phyloP scores from a whole-genome alignment of 192 early-diverging fungal species.

The Linnemannia schmuckeri region DNA sequence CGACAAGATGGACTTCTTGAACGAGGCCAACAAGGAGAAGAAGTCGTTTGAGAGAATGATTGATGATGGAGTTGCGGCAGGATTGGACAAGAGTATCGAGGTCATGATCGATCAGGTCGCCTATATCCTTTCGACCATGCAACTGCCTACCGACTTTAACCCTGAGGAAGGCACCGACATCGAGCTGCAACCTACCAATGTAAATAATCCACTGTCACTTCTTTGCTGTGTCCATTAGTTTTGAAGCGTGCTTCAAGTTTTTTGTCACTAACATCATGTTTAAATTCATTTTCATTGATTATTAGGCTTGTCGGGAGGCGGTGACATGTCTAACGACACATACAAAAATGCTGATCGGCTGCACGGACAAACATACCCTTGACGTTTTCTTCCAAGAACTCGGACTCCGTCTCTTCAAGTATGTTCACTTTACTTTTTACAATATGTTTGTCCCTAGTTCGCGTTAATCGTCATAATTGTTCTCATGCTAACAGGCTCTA shows the following conservation, averaged over 20 bases:
- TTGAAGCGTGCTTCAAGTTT: not conserved
- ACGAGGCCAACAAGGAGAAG: conserved; percentile 92
- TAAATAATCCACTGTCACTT: conserved; percentile 17
- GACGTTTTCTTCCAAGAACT: conserved; percentile 94
- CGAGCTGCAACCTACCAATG: conserved; percentile 81
- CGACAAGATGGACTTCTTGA: conserved; percentile 93
- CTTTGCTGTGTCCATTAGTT: not conserved
- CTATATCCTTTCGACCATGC: conserved; percentile 82
- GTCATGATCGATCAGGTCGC: conserved; percentile 89
- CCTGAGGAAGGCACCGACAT: conserved; percentile 69
- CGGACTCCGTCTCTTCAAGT: conserved; percentile 90
- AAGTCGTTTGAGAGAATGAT: conserved; percentile 86
- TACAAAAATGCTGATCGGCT: conserved; percentile 78
- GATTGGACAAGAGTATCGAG: conserved; percentile 94
- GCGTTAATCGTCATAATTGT: no score
- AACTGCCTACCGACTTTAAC: conserved; percentile 79
- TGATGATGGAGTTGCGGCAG: conserved; percentile 92
- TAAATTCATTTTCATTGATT: not conserved
- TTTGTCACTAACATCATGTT: not conserved
- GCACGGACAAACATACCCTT: conserved; percentile 86
- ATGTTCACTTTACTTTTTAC: conserved; percentile 30
- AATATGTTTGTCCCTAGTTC: not conserved
- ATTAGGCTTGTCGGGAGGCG: conserved; percentile 79
- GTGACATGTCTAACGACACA: conserved; percentile 86
- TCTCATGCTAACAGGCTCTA: not conserved